Evolutionary conservation across 2,329 filamentous ascomycete species (phyloP).

Genomic region (Neurospora sp.): DNA sequence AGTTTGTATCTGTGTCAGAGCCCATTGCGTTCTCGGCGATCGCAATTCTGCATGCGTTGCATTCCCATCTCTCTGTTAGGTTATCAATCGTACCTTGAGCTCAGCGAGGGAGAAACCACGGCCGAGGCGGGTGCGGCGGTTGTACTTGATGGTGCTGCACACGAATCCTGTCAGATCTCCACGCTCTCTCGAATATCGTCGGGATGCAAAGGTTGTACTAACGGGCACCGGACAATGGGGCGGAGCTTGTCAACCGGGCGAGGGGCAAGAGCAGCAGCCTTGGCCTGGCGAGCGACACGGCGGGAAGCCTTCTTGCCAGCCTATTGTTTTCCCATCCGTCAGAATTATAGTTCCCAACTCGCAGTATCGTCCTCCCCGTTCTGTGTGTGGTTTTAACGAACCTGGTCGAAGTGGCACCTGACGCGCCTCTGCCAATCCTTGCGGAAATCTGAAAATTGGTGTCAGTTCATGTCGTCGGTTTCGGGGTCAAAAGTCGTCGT

Average conservation of each 20-base stretch:
- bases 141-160: conserved; percentile 67
- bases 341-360: conserved; percentile 21
- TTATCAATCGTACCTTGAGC: conserved; percentile 68
- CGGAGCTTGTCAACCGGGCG: conserved; percentile 95
- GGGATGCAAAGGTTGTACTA: conserved; percentile 9
- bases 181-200: not conserved
- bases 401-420: conserved; percentile 99
- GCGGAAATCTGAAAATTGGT: conserved; percentile 67
- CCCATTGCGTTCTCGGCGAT: not conserved
- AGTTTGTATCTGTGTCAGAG: not conserved
- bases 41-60: conserved; percentile 1
- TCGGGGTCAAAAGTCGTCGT: conserved; percentile 16
- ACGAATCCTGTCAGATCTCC: conserved; percentile 7
- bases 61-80: not conserved
- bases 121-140: conserved; percentile 92
- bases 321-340: conserved; percentile 40
- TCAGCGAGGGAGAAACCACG: conserved; percentile 96
- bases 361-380: conserved; percentile 13
- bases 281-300: conserved; percentile 82
- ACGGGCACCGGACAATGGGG: conserved; percentile 91
- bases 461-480: conserved; percentile 29
- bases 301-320: conserved; percentile 92
- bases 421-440: conserved; percentile 99
- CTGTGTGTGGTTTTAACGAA: conserved; percentile 29
- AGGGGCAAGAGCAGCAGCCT: conserved; percentile 91